A percentile compares a stretch with the other conserved stretches of the same genome.
Evolutionary conservation across 1,284 basidiomycete species (phyloP).

Genomic region (Melampsora americana): DNA sequence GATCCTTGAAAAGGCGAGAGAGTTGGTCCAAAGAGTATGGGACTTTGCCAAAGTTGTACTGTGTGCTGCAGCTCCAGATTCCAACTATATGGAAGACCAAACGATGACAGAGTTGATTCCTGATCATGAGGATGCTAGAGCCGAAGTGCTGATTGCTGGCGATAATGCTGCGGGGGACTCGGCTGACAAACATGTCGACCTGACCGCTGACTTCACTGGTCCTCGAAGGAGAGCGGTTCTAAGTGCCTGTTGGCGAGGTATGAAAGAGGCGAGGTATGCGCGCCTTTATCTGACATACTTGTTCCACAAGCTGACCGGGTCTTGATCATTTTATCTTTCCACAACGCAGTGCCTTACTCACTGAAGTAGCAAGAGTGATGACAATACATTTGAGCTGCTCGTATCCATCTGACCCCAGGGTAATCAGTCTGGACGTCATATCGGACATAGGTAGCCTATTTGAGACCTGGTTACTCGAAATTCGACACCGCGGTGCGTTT

Average conservation of each 20-base stretch:
- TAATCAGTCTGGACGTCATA: constrained; percentile 31
- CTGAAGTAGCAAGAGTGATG: constrained; percentile 8
- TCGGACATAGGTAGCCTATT: constrained; percentile 28
- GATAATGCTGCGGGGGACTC: constrained; percentile 9
- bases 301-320: neutral
- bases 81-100: neutral
- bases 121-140: constrained; percentile 42
- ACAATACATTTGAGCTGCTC: constrained; percentile 16
- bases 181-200: constrained; percentile 9
- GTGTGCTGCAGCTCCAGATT: constrained; percentile 18
- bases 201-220: neutral
- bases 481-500: constrained; percentile 43
- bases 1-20: constrained; percentile 19
- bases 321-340: neutral
- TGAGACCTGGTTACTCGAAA: constrained; percentile 37
- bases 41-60: constrained; percentile 18
- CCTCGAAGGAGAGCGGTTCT: constrained; percentile 25
- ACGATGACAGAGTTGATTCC: constrained; percentile 12
- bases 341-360: constrained; percentile 23
- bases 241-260: constrained; percentile 39
- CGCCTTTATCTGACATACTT: neutral
- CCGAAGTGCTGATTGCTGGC: constrained; percentile 4
- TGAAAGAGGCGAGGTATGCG: constrained; percentile 42
- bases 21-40: constrained; percentile 25
- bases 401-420: neutral